Percentiles rank a stretch among this genome's conserved stretches.
Conservation (phyloP, 495 filamentous ascomycete species). For the Jackrogersella multiformis region DNA sequence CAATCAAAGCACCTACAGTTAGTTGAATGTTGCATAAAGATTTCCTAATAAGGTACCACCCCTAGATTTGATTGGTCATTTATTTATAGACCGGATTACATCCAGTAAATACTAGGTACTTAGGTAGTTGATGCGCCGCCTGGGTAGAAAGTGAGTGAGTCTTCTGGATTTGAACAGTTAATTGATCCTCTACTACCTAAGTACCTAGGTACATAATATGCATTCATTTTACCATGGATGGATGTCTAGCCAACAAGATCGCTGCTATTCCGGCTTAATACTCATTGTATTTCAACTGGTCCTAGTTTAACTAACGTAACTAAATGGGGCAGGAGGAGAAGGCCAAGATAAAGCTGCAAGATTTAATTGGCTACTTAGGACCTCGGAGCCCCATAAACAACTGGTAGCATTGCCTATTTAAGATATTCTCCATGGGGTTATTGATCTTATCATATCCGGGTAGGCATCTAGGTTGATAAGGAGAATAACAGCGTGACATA, state of each 20-base stretch:
- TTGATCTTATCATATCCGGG: constrained; percentile 3
- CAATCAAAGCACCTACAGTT: not conserved
- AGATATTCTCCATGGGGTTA: not conserved
- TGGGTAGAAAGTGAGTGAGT: too few relatives aligned
- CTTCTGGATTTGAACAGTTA: too few relatives aligned
- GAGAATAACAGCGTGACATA: too few relatives aligned
- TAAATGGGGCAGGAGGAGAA: constrained; percentile 26
- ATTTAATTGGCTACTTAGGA: constrained; percentile 20
- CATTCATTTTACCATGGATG: not conserved
- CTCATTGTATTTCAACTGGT: not conserved
- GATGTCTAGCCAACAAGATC: not conserved
- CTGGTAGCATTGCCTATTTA: constrained; percentile 9
- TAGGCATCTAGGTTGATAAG: too few relatives aligned
- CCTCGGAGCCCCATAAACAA: not conserved
- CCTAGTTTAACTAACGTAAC: not conserved
- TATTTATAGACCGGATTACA: not conserved
- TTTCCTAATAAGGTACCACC: not conserved
- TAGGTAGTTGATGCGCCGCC: too few relatives aligned
- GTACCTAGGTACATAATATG: too few relatives aligned
- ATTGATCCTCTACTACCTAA: not conserved
- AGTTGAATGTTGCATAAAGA: not conserved
- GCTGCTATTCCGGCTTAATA: not conserved
- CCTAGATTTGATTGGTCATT: not conserved
- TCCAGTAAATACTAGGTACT: too few relatives aligned
- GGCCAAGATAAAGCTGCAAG: constrained; percentile 3